Evolutionary conservation across 108 stramenopile genomes (phyloP), one percentile per base, ranked within the genome.

Genomic region (Bacterosira constricta): DNA sequence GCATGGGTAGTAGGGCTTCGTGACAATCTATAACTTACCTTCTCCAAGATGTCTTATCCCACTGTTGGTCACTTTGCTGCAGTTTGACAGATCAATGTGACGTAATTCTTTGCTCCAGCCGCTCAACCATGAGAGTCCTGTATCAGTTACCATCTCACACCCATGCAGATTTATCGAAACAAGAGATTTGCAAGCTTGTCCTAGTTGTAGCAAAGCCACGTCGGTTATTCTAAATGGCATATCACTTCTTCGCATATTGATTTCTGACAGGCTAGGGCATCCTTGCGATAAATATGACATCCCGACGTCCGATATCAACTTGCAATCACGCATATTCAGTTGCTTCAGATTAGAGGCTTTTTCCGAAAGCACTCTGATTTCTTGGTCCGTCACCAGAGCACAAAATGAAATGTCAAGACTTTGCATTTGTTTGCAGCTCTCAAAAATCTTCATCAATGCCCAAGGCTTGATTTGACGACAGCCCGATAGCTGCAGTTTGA

Each of bases 401-500:
- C 80, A 85, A 31, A 71, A 79, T 1, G 80, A 81, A 3, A 85
- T 52, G 37, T 85, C 84, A 9, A 85, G 47, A 34, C 30, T 23
- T 32, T 42, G 50, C 5, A 85, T 44, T 54, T 47, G 13, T 54
- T 46, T 72, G 56, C 84, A 85, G 25, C 80, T 75, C 50, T 81
- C 80, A 37, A 81, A 85, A 17, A 84, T 81, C 38, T 73, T 81
- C 76, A 70, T 73, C n/a, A 85, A 65, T 15, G 77, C 68, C 80
- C 77, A 85, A 11, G 71, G 64, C 2, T 34, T 77, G n/a, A 85
- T 74, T 47, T 85, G 80, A 29, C 71, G 49, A 18, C 80, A 81
- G 1, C 79, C 84, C 12, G 72, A 56, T 1, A 85, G 63, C 49
- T 73, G 66, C 38, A 85, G 49, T 2, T 45, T 60, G 15, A 68